Percentiles rank a stretch among this genome's conserved stretches.
phyloP scores from a whole-genome alignment of 169 alveolate genomes.

The Cryptosporidium meleagridis region DNA sequence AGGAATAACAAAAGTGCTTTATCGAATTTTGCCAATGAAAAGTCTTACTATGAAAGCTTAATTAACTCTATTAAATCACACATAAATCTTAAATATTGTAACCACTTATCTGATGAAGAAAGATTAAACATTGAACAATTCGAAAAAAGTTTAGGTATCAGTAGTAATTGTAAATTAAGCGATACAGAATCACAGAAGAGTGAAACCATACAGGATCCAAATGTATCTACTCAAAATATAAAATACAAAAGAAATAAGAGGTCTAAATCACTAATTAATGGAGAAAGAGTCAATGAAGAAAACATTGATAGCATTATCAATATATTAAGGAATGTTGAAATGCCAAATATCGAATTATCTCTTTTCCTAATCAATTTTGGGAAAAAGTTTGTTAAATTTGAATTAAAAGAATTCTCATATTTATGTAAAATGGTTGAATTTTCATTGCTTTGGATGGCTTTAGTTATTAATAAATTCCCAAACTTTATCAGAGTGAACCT shows the following conservation, averaged over 20 bases:
- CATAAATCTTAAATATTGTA: constrained; percentile 16
- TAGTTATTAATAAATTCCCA: constrained; percentile 32
- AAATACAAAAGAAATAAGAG: constrained; percentile 45
- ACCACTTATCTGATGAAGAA: constrained; percentile 7
- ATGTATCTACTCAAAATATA: background rate
- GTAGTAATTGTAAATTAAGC: background rate
- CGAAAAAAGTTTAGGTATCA: background rate
- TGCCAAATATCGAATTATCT: constrained; percentile 50
- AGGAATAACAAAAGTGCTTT: constrained; percentile 25
- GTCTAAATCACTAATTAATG: background rate
- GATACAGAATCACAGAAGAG: background rate
- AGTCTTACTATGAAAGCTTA: constrained; percentile 17
- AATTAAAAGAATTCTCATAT: constrained; percentile 9
- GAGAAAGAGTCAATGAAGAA: constrained; percentile 32
- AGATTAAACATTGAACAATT: constrained; percentile 3
- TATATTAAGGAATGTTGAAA: constrained; percentile 11
- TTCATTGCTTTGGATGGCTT: constrained; percentile 34
- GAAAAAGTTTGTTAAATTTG: constrained; percentile 16
- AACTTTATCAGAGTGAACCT: background rate
- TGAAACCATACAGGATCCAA: background rate
- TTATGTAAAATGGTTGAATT: constrained; percentile 28
- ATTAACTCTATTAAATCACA: constrained; percentile 3
- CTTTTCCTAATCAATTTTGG: constrained; percentile 23
- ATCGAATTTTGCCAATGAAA: background rate
- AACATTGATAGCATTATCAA: constrained; percentile 20